Conservation (phyloP, 1,284 basidiomycete species). For the Apiotrichum veenhuisii region DNA sequence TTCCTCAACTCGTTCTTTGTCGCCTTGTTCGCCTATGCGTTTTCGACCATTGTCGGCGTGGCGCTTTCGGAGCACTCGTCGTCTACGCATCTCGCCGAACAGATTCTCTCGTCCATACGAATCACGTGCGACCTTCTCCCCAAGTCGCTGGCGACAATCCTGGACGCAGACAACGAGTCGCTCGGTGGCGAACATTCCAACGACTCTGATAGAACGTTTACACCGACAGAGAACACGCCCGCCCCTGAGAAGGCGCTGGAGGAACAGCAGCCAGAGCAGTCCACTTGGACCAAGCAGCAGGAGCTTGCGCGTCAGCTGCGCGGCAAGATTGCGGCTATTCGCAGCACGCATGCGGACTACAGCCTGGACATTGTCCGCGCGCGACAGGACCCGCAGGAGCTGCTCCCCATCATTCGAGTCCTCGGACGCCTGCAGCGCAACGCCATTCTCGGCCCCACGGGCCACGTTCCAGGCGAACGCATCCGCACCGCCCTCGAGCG, state of each 20-base stretch:
- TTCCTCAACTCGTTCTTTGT: conserved; percentile 45
- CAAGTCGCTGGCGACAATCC: conserved; percentile 26
- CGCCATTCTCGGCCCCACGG: conserved; percentile 36
- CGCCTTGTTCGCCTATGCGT: conserved; percentile 37
- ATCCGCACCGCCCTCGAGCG: conserved; percentile 38
- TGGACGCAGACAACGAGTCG: conserved; percentile 12
- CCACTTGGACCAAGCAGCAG: conserved; percentile 16
- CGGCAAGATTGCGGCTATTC: conserved; percentile 14
- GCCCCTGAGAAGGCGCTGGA: background rate
- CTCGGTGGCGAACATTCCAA: background rate
- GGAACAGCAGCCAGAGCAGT: background rate
- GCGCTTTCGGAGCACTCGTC: conserved; percentile 30
- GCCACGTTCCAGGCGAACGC: conserved; percentile 42
- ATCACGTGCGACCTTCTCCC: conserved; percentile 33
- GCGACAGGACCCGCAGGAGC: conserved; percentile 15
- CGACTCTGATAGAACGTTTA: background rate
- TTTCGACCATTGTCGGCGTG: conserved; percentile 34
- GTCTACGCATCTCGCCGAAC: conserved; percentile 23
- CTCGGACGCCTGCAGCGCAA: conserved; percentile 36
- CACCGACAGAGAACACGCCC: background rate
- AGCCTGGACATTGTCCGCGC: conserved; percentile 24
- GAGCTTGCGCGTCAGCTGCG: conserved; percentile 27
- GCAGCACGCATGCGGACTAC: conserved; percentile 21
- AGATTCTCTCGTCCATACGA: conserved; percentile 22
- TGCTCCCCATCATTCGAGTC: conserved; percentile 25